Percentiles rank a stretch among this genome's conserved stretches.
Evolutionary conservation across 768 basidiomycete species (phyloP).

Genomic region (Pleurotus sapidus): DNA sequence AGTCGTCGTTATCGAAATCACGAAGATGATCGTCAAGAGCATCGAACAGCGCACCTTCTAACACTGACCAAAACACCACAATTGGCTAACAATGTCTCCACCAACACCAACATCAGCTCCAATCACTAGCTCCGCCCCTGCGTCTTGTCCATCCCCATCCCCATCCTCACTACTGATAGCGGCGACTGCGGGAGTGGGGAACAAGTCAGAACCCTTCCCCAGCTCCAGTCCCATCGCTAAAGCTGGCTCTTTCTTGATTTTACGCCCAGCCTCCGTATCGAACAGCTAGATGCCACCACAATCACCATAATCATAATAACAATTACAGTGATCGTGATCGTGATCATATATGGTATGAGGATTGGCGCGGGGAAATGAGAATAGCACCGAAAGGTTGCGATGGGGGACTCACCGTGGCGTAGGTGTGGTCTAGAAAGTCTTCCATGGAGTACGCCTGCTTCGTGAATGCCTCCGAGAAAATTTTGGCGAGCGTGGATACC

Average conservation of each 20-base stretch:
- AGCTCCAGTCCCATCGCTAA: constrained; percentile 39
- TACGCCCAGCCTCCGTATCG: constrained; percentile 77
- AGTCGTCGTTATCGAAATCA: too few species aligned
- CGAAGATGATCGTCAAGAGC: too few species aligned
- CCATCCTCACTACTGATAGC: constrained; percentile 4
- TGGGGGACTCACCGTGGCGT: constrained; percentile 60
- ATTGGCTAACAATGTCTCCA: constrained; percentile 6
- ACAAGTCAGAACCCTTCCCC: constrained; percentile 25
- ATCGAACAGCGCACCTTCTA: too few species aligned
- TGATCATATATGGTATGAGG: neutral
- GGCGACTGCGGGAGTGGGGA: constrained; percentile 10
- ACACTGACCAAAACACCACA: constrained; percentile 8
- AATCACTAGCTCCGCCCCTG: too few species aligned
- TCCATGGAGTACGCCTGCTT: constrained; percentile 89
- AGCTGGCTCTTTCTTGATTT: constrained; percentile 78
- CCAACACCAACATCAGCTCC: neutral
- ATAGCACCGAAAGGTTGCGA: neutral
- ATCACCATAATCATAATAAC: neutral
- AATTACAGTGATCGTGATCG: too few species aligned
- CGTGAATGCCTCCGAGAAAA: constrained; percentile 92
- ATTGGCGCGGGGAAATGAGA: constrained; percentile 1
- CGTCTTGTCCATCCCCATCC: neutral
- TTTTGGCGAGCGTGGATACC: constrained; percentile 83
- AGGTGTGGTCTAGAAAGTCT: constrained; percentile 95
- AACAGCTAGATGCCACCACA: constrained; percentile 55